Base-by-base conservation (phyloP, 164 flowering plant species). In the Macadamia integrifolia region DNA sequence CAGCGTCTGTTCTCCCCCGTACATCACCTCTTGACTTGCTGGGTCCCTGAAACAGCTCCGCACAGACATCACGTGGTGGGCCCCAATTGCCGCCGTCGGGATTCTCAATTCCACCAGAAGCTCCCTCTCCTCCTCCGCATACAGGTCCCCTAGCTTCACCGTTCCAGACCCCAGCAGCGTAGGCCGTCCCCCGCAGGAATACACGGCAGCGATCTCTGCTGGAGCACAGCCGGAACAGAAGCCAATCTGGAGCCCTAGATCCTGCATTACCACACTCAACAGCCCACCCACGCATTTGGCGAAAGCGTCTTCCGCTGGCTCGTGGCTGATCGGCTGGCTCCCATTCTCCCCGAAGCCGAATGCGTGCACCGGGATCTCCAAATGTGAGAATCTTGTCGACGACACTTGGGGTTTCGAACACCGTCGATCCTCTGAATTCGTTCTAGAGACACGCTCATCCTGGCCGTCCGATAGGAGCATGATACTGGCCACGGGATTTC, bases 71-170 rank as follows among this genome's bases (percentile, higher is more conserved):
- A 84, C 87, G 71, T 86, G 90, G 77, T 83, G 91, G 66, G 84
- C 62, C 67, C 84, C 84, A 13, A 61, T 62, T 0, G 75, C 62
- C 0, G 85, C 50, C 0, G 76, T 18, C 0, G 95, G 93, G 12
- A 86, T 89, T 28, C 80, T 72, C 30, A 94, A 55, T 70, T 94
- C 98, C 11, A 94, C 80, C 0, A 94, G 81, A 6, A 90, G 28
- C 65, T 92, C 97, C 62, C 86, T 78, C 72, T 94, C 99, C 60
- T 94, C 97, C 74, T 87, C 96, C 10, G 95, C 93, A 81, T 88
- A 90, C 10, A 93, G 69, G 69, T 93, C 91, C 6, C 99, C 98
- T 3, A 94, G 79, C 63, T 84, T 80, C 3, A 89, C 63, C 2
- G 85, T 76, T 2, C 79, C 79, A 2, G 89, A 73, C n/a, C 79